A percentile compares a stretch with the other conserved stretches of the same genome.
Conservation (phyloP, 352 stramenopile genomes). For the Phytophthora meadii region DNA sequence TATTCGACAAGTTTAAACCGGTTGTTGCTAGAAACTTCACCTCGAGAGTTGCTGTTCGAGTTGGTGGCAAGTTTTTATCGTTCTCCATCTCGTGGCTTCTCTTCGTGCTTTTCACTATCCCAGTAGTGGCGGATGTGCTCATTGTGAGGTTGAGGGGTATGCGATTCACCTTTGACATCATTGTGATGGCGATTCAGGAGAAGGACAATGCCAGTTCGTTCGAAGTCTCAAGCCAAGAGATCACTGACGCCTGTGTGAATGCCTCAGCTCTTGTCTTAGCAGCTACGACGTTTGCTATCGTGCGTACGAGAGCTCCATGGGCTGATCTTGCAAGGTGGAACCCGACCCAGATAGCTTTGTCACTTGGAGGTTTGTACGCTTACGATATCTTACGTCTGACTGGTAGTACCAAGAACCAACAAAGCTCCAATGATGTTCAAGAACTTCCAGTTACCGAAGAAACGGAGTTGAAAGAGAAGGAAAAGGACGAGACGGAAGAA, state of each 20-base stretch:
- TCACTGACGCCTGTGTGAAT: constrained; percentile 14
- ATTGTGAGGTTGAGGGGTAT: constrained; percentile 39
- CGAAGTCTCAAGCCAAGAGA: constrained; percentile 19
- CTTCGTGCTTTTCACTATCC: constrained; percentile 28
- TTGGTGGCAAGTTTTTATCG: constrained; percentile 22
- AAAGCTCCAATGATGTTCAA: not conserved
- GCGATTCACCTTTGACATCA: constrained; percentile 55
- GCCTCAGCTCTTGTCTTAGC: not conserved
- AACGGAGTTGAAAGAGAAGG: not conserved
- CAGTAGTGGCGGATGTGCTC: constrained; percentile 43
- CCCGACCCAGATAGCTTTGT: constrained; percentile 1
- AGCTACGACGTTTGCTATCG: constrained; percentile 10
- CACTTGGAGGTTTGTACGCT: not conserved
- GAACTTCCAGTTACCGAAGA: not conserved
- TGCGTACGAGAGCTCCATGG: constrained; percentile 16
- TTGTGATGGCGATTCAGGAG: constrained; percentile 40
- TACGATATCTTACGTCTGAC: constrained; percentile 1
- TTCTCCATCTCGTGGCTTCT: constrained; percentile 39
- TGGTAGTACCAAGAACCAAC: constrained; percentile 2
- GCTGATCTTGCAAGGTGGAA: constrained; percentile 23
- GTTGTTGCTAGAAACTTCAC: not conserved
- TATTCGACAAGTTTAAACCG: not conserved
- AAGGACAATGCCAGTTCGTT: constrained; percentile 12
- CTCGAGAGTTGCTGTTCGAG: not conserved
- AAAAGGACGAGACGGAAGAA: not conserved